A percentile compares a stretch with the other conserved stretches of the same genome.
Conservation (phyloP, 176 grass and related monocot genomes). For the Bothriochloa decipiens region DNA sequence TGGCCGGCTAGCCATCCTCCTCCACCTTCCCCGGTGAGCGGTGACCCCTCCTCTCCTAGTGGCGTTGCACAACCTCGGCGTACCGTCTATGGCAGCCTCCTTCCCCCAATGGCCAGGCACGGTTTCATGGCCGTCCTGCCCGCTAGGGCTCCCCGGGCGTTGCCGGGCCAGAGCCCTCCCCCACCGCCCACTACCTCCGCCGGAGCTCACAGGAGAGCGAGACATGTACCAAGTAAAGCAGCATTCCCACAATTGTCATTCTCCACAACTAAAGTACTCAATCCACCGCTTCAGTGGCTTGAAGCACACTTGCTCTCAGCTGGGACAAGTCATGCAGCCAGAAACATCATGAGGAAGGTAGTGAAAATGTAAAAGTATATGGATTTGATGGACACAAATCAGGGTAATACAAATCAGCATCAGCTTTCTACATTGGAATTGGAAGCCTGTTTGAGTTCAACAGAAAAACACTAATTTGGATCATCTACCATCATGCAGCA, state of each 20-base stretch:
- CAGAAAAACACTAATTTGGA: not conserved
- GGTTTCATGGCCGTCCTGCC: no score
- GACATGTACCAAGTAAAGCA: slow-evolving; percentile 75
- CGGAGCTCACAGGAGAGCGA: no score
- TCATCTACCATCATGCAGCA: slow-evolving; percentile 1
- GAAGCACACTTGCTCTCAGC: slow-evolving; percentile 83
- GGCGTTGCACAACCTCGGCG: no score
- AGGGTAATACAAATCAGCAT: not conserved
- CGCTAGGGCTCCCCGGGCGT: no score
- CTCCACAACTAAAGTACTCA: slow-evolving; percentile 55
- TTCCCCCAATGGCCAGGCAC: no score
- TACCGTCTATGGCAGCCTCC: no score
- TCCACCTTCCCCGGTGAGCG: no score
- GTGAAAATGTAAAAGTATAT: no score
- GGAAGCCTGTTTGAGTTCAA: slow-evolving; percentile 14
- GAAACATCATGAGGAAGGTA: slow-evolving; percentile 14
- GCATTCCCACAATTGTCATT: slow-evolving; percentile 63
- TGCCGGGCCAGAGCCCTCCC: no score
- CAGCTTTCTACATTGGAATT: slow-evolving; percentile 18
- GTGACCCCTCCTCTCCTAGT: no score
- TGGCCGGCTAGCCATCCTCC: no score
- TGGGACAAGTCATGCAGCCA: slow-evolving; percentile 60
- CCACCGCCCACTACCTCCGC: no score
- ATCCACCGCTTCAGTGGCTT: slow-evolving; percentile 91
- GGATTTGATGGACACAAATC: not conserved